A percentile compares a stretch with the other conserved stretches of the same genome.
These are phyloP conservation scores for Gastrodia elata DNA, from an alignment of 106 monocot species.

Conservation along the genomic window DNA sequence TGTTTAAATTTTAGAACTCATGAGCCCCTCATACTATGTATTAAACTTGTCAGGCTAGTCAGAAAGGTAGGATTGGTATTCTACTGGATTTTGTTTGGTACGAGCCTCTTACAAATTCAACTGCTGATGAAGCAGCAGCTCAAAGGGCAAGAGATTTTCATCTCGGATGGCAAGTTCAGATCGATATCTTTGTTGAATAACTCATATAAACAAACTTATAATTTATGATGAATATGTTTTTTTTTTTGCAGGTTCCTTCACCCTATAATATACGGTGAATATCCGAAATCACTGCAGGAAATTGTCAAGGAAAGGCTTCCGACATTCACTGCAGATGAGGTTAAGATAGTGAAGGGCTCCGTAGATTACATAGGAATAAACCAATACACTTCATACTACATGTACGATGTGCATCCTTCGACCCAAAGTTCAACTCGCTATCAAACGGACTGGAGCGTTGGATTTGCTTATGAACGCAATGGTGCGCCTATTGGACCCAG, in stretches of 20 bases:
- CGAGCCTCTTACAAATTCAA: slow-evolving; percentile 60
- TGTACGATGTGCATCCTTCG: slow-evolving; percentile 44
- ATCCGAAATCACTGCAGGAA: slow-evolving; percentile 64
- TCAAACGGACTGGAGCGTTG: slow-evolving; percentile 68
- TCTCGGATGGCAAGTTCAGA: slow-evolving; percentile 64
- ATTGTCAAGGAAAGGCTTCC: slow-evolving; percentile 88
- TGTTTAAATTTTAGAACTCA: not conserved
- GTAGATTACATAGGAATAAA: slow-evolving; percentile 79
- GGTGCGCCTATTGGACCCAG: slow-evolving; percentile 79
- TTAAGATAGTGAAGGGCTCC: slow-evolving; percentile 78
- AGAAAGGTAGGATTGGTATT: slow-evolving; percentile 89
- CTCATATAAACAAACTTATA: not conserved
- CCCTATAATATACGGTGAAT: slow-evolving; percentile 76
- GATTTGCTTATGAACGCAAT: slow-evolving; percentile 64
- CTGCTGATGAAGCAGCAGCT: slow-evolving; percentile 73
- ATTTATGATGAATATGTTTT: not conserved
- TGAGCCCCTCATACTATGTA: not conserved
- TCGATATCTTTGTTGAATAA: no score
- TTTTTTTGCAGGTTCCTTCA: slow-evolving; percentile 65
- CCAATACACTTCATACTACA: slow-evolving; percentile 91
- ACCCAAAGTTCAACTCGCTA: slow-evolving; percentile 31
- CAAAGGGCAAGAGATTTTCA: slow-evolving; percentile 94
- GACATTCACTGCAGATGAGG: slow-evolving; percentile 53
- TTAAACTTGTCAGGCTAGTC: slow-evolving; percentile 38
- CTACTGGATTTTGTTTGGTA: slow-evolving; percentile 96